These are phyloP conservation scores for Cladosporium sp. DNA, from an alignment of 2,329 filamentous ascomycete genomes.

Conservation along the genomic window DNA sequence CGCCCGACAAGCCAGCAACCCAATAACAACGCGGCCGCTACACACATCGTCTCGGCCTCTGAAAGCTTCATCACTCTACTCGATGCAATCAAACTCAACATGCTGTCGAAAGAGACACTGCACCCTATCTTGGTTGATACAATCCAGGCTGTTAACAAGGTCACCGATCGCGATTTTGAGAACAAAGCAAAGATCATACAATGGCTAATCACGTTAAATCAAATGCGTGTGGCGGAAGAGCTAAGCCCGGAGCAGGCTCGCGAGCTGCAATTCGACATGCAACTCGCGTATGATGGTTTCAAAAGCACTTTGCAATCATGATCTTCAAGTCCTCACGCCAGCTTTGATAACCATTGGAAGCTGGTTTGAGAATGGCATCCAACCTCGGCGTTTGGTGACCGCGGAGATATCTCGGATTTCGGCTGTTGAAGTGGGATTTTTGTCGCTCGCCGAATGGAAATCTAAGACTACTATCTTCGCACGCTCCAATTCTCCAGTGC, in stretches of 20 bases:
- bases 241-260: conserved; percentile 78
- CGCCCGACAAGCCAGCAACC: conserved; percentile 3
- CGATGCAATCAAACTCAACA: conserved; percentile 85
- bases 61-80: conserved; percentile 99
- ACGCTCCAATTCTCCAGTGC: neutral
- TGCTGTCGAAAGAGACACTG: conserved; percentile 92
- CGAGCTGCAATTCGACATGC: conserved; percentile 88
- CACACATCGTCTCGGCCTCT: conserved; percentile 76
- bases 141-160: conserved; percentile 94
- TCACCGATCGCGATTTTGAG: conserved; percentile 92
- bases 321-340: neutral
- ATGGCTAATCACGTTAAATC: conserved; percentile 94
- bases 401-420: conserved; percentile 7
- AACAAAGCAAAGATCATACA: conserved; percentile 95
- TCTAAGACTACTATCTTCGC: neutral
- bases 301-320: conserved; percentile 60
- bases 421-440: neutral
- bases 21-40: conserved; percentile 35
- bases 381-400: too few species aligned
- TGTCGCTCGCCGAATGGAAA: neutral
- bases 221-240: conserved; percentile 94
- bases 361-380: too few species aligned
- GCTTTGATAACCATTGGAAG: too few species aligned
- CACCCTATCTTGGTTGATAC: conserved; percentile 92
- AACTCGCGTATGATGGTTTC: conserved; percentile 90